A percentile compares a stretch with the other conserved stretches of the same genome.
phyloP scores from a whole-genome alignment of 345 rosid genomes.

The Citrus hindsii region DNA sequence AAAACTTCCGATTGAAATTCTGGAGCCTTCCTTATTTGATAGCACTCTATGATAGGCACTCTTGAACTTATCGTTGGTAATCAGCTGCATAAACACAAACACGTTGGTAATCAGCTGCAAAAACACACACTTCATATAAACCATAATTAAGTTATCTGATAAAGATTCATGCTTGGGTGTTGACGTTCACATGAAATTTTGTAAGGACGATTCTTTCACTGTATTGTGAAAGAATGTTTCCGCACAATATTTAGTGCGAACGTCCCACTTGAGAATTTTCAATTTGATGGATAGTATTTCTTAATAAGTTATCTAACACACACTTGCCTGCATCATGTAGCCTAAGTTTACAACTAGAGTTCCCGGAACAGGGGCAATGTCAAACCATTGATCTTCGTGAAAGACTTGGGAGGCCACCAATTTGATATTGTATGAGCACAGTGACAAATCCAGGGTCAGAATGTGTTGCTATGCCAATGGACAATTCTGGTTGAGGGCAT shows the following conservation, averaged over 20 bases:
- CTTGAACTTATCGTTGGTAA: not conserved
- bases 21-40: not conserved
- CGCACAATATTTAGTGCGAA: no score
- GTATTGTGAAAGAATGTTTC: no score
- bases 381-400: slow-evolving; percentile 25
- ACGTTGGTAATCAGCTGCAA: no score
- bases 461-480: slow-evolving; percentile 32
- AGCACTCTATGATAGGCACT: not conserved
- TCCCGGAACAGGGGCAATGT: slow-evolving; percentile 20
- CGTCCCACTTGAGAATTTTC: no score
- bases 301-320: no score
- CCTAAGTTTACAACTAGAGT: slow-evolving; percentile 29
- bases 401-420: slow-evolving; percentile 39
- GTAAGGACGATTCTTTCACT: no score
- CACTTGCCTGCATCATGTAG: slow-evolving; percentile 29
- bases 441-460: slow-evolving; percentile 26
- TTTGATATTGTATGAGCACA: slow-evolving; percentile 31
- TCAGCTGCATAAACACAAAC: not conserved
- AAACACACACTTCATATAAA: no score
- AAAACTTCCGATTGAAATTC: not conserved
- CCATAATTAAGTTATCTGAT: no score
- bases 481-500: slow-evolving; percentile 38
- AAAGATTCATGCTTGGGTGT: no score
- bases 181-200: no score
- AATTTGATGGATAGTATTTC: no score